Base-by-base conservation (phyloP, 163 green algal species). In the Chloromonas sp. region DNA sequence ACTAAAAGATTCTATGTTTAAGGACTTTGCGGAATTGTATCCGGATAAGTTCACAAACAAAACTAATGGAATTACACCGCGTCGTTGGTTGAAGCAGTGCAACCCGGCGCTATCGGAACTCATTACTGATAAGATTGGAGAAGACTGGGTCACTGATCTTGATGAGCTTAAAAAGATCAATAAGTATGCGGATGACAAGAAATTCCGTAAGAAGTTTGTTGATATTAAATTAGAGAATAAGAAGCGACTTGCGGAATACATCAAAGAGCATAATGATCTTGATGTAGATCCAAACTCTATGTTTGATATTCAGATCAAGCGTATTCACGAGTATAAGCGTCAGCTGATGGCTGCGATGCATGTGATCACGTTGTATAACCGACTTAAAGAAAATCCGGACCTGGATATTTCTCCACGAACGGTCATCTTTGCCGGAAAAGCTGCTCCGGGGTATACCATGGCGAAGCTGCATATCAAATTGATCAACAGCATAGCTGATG, bases 311-410 rank as follows among this genome's bases (percentile, higher is more conserved):
- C 91, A 94, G 92, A 95, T 99, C 87, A 99, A 99, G 95, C 95
- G 97, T 87, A 99, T 99, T 85, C 97, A 99, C 89, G 96, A 99
- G 92, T 99, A 99, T 95, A 99, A 99, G 95, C 92, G 97, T 60
- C 97, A 99, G 94, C 93, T 98, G 86, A 89, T 99, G 71, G 99
- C 99, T 90, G 92, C 98, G 86, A 86, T 95, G 93, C 92, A 97
- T 84, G 92, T 99, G 86, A 96, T 98, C 86, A 91, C 94, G 89
- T 92, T 96, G n/a, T 99, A 98, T 93, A 93, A 98, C 84, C 86
- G 89, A 82, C 96, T 99, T 84, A 96, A 96, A 89, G 89, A 90
- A 70, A 97, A 98, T 95, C 92, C 82, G 15, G 89, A 92, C 0
- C 93, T 95, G 83, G 60, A 84, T 58, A 70, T 61, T 1, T 94